Percentiles rank a stretch among this genome's conserved stretches.
Conservation (phyloP, 148 eudicot genomes). For the Amaranthus palmeri region DNA sequence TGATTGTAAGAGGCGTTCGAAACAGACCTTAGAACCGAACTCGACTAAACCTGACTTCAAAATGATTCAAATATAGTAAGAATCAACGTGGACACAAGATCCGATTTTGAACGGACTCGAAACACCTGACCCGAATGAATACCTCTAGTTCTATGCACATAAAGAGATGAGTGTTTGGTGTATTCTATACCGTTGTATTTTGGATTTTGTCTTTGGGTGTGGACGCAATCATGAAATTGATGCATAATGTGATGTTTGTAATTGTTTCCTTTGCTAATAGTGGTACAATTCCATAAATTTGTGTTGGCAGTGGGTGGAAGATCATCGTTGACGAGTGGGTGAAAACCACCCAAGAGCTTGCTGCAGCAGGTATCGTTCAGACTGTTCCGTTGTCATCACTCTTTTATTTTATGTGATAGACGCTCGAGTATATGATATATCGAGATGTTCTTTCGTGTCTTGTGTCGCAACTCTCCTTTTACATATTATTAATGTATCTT, state of each 20-base stretch:
- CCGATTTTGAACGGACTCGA: too few species aligned
- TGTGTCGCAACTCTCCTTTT: not conserved
- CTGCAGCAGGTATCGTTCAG: conserved; percentile 35
- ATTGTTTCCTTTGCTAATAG: not conserved
- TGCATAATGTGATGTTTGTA: conserved; percentile 12
- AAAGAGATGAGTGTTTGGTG: not conserved
- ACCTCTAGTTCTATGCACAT: not conserved
- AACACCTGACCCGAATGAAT: too few species aligned
- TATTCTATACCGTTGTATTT: not conserved
- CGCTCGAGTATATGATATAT: not conserved
- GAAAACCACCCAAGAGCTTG: conserved; percentile 40
- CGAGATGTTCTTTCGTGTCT: not conserved
- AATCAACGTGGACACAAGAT: too few species aligned
- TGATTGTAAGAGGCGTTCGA: too few species aligned
- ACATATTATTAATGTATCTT: not conserved
- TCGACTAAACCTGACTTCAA: too few species aligned
- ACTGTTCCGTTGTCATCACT: not conserved
- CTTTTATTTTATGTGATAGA: not conserved
- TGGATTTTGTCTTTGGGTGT: not conserved
- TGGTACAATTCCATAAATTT: conserved; percentile 8
- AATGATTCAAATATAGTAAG: too few species aligned
- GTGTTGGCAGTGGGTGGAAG: conserved; percentile 66
- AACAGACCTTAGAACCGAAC: too few species aligned
- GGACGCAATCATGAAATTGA: not conserved
- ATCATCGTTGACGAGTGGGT: conserved; percentile 74